A percentile compares a stretch with the other conserved stretches of the same genome.
Evolutionary conservation across 2,329 filamentous ascomycete genomes (phyloP).

Genomic region (Laburnicola sp.): DNA sequence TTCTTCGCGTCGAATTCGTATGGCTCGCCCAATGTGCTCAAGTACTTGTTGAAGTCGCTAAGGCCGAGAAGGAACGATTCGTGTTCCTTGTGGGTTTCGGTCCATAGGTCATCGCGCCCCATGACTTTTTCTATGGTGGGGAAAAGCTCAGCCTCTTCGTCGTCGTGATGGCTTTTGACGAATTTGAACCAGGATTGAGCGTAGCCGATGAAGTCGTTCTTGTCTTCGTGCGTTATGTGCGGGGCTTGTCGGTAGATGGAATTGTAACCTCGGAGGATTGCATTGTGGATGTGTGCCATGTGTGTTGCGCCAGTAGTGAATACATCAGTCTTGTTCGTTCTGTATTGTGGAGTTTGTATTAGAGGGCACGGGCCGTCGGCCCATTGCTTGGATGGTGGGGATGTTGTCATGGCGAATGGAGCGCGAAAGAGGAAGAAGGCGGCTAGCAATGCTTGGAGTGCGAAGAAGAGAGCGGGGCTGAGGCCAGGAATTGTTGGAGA

Average conservation of each 20-base stretch:
- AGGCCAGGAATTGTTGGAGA: conserved; percentile 1
- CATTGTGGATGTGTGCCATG: conserved; percentile 48
- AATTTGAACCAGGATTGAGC: conserved; percentile 39
- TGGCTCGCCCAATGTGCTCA: conserved; percentile 23
- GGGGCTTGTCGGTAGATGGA: conserved; percentile 47
- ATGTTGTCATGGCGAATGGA: conserved; percentile 14
- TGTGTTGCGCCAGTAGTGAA: conserved; percentile 42
- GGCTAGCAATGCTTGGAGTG: conserved; percentile 12
- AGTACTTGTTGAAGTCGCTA: conserved; percentile 27
- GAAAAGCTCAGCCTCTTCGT: conserved; percentile 43
- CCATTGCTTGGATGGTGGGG: conserved; percentile 26
- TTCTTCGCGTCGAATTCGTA: conserved; percentile 27
- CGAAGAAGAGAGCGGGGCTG: conserved; percentile 12
- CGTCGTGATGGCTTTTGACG: conserved; percentile 43
- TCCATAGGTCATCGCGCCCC: conserved; percentile 32
- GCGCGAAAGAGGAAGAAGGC: conserved; percentile 14
- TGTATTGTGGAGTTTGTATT: conserved; percentile 35
- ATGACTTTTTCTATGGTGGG: conserved; percentile 39
- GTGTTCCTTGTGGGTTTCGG: conserved; percentile 40
- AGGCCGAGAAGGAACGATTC: conserved; percentile 37
- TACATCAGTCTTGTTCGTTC: conserved; percentile 38
- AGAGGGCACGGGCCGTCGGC: conserved; percentile 35
- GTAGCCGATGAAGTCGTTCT: conserved; percentile 44
- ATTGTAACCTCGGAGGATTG: conserved; percentile 47
- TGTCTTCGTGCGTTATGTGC: conserved; percentile 33